Evolutionary conservation across 176 grass and related monocot species (phyloP).

Genomic region (Lolium perenne): DNA sequence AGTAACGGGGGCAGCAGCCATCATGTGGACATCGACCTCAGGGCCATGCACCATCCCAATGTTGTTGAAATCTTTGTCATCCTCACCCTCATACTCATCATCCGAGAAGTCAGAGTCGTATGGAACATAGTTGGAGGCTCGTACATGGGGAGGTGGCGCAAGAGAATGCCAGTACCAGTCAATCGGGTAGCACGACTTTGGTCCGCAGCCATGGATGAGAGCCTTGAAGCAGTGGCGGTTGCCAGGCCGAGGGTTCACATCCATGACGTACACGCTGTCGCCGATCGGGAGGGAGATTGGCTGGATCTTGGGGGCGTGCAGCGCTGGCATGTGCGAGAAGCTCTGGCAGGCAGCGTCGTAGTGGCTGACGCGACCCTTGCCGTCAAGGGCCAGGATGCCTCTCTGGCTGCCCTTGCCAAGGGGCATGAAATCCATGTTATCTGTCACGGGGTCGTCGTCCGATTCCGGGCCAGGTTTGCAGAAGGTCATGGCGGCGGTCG

Average conservation of each 20-base stretch:
- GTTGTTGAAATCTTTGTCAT: not conserved
- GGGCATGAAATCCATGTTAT: not conserved
- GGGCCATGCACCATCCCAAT: not conserved
- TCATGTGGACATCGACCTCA: not conserved
- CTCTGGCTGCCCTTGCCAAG: not conserved
- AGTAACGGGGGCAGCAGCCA: not conserved
- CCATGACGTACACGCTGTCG: slow-evolving; percentile 9
- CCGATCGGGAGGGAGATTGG: not conserved
- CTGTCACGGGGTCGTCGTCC: not conserved
- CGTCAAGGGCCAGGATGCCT: not conserved
- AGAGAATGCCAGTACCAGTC: slow-evolving; percentile 14
- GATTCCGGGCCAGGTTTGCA: not conserved
- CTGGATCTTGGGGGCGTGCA: not conserved
- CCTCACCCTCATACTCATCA: not conserved
- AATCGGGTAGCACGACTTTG: not conserved
- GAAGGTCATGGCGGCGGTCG: not conserved
- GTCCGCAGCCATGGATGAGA: not conserved
- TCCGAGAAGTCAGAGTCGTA: not conserved
- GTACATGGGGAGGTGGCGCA: not conserved
- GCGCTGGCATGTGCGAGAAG: not conserved
- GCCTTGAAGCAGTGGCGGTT: not conserved
- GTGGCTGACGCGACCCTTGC: too few species aligned
- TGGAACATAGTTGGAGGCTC: not conserved
- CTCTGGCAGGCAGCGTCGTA: not conserved
- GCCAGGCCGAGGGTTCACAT: not conserved